A percentile compares a stretch with the other conserved stretches of the same genome.
phyloP scores from a whole-genome alignment of 345 rosid species.

The Eucalyptus brandiana region DNA sequence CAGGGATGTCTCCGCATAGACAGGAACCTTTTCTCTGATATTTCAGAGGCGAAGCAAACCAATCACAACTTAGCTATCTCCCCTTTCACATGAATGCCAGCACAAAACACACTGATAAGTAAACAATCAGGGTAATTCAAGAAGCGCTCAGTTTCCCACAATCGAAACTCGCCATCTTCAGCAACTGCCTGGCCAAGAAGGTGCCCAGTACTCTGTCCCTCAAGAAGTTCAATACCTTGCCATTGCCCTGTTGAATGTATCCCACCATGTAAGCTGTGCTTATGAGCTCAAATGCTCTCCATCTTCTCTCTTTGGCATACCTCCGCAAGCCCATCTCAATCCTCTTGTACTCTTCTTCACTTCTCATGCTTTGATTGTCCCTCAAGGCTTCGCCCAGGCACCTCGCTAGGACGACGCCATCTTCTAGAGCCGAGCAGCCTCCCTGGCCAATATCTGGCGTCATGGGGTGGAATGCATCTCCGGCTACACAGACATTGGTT shows the following conservation, averaged over 20 bases:
- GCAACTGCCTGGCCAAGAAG: not conserved
- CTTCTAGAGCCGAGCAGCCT: slow-evolving; percentile 59
- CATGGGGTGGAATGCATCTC: slow-evolving; percentile 71
- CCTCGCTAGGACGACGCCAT: slow-evolving; percentile 49
- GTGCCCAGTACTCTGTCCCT: slow-evolving; percentile 1
- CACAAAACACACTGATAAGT: not conserved
- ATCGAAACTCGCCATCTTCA: slow-evolving; percentile 7
- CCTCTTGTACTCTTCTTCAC: slow-evolving; percentile 1
- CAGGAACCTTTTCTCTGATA: slow-evolving; percentile 25
- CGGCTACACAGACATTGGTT: slow-evolving; percentile 39
- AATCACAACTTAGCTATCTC: not conserved
- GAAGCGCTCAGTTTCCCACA: slow-evolving; percentile 13
- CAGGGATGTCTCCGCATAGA: not conserved
- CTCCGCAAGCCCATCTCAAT: slow-evolving; percentile 16
- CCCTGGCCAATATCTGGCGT: slow-evolving; percentile 72
- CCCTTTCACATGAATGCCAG: not conserved
- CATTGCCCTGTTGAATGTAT: slow-evolving; percentile 3
- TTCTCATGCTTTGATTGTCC: not conserved
- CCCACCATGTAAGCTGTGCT: slow-evolving; percentile 16
- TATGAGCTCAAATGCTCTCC: slow-evolving; percentile 32
- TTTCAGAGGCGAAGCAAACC: not conserved
- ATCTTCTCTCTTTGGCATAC: slow-evolving; percentile 20
- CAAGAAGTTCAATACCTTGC: not conserved
- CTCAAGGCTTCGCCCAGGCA: slow-evolving; percentile 38
- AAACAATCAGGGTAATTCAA: not conserved